Conservation (phyloP, 495 filamentous ascomycete species). For the Penicillium fimorum region DNA sequence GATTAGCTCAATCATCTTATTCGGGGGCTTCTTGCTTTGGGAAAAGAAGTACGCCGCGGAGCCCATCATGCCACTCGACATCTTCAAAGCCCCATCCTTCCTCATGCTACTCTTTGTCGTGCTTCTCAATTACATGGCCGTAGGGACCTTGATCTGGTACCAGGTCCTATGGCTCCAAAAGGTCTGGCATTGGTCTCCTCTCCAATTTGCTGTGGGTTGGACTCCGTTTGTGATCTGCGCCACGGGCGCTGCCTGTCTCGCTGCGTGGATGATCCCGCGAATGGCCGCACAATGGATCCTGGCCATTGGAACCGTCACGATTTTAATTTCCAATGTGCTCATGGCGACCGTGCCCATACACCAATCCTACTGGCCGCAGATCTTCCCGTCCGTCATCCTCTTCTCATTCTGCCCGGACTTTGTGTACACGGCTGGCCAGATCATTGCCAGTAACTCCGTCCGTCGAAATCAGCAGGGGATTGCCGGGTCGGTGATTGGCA, state of each 20-base stretch:
- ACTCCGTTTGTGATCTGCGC: slow-evolving; percentile 45
- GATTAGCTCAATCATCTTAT: slow-evolving; percentile 39
- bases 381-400: slow-evolving; percentile 49
- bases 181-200: slow-evolving; percentile 43
- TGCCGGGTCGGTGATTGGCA: slow-evolving; percentile 48
- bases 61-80: slow-evolving; percentile 51
- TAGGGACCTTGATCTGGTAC: slow-evolving; percentile 52
- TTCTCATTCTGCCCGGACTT: slow-evolving; percentile 51
- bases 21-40: slow-evolving; percentile 46
- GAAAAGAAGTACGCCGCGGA: slow-evolving; percentile 39
- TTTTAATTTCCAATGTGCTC: slow-evolving; percentile 37
- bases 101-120: slow-evolving; percentile 46
- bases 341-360: slow-evolving; percentile 49
- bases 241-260: slow-evolving; percentile 37
- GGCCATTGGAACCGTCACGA: slow-evolving; percentile 43
- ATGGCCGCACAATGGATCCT: slow-evolving; percentile 52
- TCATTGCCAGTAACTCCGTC: slow-evolving; percentile 55
- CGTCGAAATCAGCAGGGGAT: slow-evolving; percentile 49
- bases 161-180: slow-evolving; percentile 45
- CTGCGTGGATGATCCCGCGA: slow-evolving; percentile 49
- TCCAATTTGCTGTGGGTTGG: slow-evolving; percentile 46
- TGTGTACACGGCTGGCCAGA: slow-evolving; percentile 51
- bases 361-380: slow-evolving; percentile 51
- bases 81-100: slow-evolving; percentile 52
- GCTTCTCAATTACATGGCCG: slow-evolving; percentile 52